A percentile compares a stretch with the other conserved stretches of the same genome.
Evolutionary conservation across 768 basidiomycete genomes (phyloP).

Genomic region (Leccinum variicolor): DNA sequence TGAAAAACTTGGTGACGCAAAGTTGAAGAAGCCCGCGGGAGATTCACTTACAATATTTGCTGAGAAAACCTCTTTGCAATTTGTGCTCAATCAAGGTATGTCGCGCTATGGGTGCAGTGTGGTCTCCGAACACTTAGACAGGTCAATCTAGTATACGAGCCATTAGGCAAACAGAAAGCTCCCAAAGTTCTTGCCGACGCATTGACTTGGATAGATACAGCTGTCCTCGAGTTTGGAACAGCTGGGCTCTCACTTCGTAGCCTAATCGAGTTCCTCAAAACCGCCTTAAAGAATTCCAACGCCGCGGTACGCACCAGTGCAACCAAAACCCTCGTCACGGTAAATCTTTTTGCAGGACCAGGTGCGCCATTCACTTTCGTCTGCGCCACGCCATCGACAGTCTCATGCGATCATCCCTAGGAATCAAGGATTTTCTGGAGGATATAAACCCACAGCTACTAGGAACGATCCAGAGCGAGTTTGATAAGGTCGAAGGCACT

Average conservation of each 20-base stretch:
- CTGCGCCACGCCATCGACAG: neutral
- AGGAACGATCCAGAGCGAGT: constrained; percentile 85
- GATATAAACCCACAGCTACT: constrained; percentile 94
- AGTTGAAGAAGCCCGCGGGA: constrained; percentile 94
- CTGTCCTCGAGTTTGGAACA: constrained; percentile 88
- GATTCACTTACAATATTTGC: constrained; percentile 81
- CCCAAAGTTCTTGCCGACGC: constrained; percentile 96
- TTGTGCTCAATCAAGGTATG: constrained; percentile 88
- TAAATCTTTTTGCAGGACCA: constrained; percentile 87
- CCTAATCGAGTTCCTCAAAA: constrained; percentile 90
- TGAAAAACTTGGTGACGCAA: constrained; percentile 95
- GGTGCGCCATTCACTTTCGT: constrained; percentile 43
- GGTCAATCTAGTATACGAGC: constrained; percentile 73
- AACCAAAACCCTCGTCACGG: constrained; percentile 87
- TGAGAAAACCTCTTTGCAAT: constrained; percentile 92
- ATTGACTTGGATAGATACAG: constrained; percentile 81
- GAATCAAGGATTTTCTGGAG: constrained; percentile 88
- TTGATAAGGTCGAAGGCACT: constrained; percentile 85
- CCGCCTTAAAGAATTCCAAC: constrained; percentile 87
- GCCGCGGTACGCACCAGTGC: constrained; percentile 91
- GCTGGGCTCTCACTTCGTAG: constrained; percentile 77
- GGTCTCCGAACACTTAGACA: constrained; percentile 15
- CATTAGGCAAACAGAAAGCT: constrained; percentile 92
- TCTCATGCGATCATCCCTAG: constrained; percentile 39
- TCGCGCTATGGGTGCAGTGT: constrained; percentile 7